phyloP scores from a whole-genome alignment of 345 rosid species.

The Brassica carinata region DNA sequence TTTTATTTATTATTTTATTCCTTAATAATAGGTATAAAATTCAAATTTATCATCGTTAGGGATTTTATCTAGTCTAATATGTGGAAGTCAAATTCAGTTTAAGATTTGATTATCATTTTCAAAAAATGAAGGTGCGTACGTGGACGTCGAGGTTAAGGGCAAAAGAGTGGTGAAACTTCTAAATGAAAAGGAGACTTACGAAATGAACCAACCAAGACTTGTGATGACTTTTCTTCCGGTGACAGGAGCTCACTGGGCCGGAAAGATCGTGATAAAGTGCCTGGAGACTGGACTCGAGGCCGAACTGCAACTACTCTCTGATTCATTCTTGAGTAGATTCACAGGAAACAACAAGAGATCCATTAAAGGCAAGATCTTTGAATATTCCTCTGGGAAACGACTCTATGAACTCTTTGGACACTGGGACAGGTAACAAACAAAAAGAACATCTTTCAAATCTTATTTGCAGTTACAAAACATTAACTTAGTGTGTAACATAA shows the following conservation, averaged over 20 bases:
- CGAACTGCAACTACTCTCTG: slow-evolving; percentile 55
- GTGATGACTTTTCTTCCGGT: slow-evolving; percentile 59
- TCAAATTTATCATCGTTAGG: neutral
- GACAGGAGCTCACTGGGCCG: slow-evolving; percentile 67
- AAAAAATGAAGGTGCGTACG: slow-evolving; percentile 51
- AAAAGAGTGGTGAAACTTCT: slow-evolving; percentile 63
- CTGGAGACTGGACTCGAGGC: slow-evolving; percentile 68
- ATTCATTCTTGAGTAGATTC: slow-evolving; percentile 48
- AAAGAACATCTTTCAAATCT: neutral
- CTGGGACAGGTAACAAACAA: slow-evolving; percentile 66
- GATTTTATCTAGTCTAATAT: neutral
- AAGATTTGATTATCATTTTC: neutral
- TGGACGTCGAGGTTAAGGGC: slow-evolving; percentile 69
- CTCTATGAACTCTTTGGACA: slow-evolving; percentile 64
- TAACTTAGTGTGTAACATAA: neutral
- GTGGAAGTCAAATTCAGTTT: neutral
- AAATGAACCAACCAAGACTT: slow-evolving; percentile 77
- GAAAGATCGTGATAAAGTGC: slow-evolving; percentile 60
- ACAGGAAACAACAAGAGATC: slow-evolving; percentile 46
- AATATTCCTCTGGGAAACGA: slow-evolving; percentile 46
- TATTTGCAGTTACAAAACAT: neutral
- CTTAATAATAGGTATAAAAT: neutral
- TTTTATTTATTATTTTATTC: neutral
- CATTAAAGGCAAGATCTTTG: slow-evolving; percentile 66
- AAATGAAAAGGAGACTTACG: slow-evolving; percentile 61